Base-by-base conservation (phyloP, 2,329 filamentous ascomycete species). In the Venturia oleaginea region DNA sequence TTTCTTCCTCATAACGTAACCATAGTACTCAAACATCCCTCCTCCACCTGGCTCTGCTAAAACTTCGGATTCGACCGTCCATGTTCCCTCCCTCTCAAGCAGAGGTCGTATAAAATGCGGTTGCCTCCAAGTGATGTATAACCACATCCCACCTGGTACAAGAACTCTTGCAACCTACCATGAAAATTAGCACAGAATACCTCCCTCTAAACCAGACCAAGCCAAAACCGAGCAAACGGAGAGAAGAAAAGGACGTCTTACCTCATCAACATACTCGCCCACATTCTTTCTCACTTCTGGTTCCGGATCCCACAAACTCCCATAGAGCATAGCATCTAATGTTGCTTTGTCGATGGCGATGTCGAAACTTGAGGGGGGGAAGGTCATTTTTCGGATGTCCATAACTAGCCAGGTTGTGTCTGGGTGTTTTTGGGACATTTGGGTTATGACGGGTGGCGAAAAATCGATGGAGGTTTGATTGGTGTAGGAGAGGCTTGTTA, bases 41-140 rank as follows among this genome's bases (percentile, higher is more conserved):
- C 70, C 70, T 27, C 71, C 75, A 2, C 27, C 32, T 2, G 24
- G 48, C 19, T 66, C 70, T 6, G 73, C 74, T 4, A 83, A 70
- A 11, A 74, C 71, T 60, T 82, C 76, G 65, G 81, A 71, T 4
- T 78, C 68, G 30, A 83, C 62, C 32, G 76, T 70, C 81, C 80
- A 83, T 7, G 77, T 68, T 0, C 74, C 74, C 2, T 77, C 73
- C 10, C 72, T 69, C 32, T 76, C 75, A 22, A 84, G 69, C 22
- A 83, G 70, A 15, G 79, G 79, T 68, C 72, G 76, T 57, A 84
- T 78, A 66, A 84, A 84, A 69, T 83, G 82, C 15, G 80, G 80
- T 65, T 84, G 83, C 43, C 81, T 72, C 68, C 78, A 85, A 0
- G 82, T 83, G 46, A 74, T 67, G 40, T 73, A 74, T 7, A 75